Conservation (phyloP, 1,284 basidiomycete species). For the Marasmius fiardii region DNA sequence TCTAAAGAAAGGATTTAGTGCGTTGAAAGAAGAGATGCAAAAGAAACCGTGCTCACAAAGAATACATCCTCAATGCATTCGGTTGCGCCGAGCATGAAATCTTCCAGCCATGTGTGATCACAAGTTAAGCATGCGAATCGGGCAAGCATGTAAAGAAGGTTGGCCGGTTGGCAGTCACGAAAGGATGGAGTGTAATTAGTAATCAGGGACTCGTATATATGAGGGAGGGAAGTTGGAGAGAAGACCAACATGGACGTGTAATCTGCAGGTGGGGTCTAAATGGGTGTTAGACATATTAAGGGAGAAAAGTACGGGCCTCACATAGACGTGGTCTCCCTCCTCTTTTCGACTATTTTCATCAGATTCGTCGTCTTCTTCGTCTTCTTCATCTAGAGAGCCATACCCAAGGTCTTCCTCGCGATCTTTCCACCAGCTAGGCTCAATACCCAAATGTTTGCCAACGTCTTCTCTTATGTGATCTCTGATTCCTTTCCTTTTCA, state of each 20-base stretch:
- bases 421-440: slow-evolving; percentile 64
- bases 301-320: slow-evolving; percentile 30
- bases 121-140: slow-evolving; percentile 85
- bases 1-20: slow-evolving; percentile 40
- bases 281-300: not conserved
- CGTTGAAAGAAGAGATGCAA: not conserved
- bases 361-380: slow-evolving; percentile 43
- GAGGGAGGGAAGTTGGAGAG: slow-evolving; percentile 71
- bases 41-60: slow-evolving; percentile 64
- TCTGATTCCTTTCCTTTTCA: slow-evolving; percentile 52
- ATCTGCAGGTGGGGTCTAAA: slow-evolving; percentile 68
- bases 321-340: slow-evolving; percentile 36
- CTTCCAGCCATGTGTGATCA: slow-evolving; percentile 88
- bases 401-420: slow-evolving; percentile 19
- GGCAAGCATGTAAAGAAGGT: slow-evolving; percentile 79
- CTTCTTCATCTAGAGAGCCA: slow-evolving; percentile 37
- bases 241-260: slow-evolving; percentile 90
- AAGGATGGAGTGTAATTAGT: slow-evolving; percentile 65
- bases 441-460: slow-evolving; percentile 51
- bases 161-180: slow-evolving; percentile 77
- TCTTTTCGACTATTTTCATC: slow-evolving; percentile 49
- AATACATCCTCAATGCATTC: slow-evolving; percentile 91
- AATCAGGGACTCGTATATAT: slow-evolving; percentile 80
- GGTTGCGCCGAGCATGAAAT: slow-evolving; percentile 86
- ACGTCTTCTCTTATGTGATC: slow-evolving; percentile 52